Evolutionary conservation across 805 yeast species (phyloP), one percentile per base, ranked within the genome.

Genomic region (Ogataea thermomethanolica): DNA sequence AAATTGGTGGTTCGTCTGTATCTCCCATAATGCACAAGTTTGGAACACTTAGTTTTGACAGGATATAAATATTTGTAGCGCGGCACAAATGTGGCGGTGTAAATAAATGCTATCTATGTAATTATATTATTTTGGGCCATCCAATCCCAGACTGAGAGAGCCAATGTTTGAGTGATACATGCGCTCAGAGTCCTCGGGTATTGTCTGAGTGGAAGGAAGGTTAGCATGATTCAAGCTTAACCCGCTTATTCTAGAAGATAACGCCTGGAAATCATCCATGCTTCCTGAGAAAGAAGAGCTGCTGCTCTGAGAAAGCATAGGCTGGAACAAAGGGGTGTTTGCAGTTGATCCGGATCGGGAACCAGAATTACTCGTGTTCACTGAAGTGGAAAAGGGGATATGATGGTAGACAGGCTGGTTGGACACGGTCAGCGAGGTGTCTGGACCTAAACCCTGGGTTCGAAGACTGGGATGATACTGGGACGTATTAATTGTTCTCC

Each of bases 1-100:
- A 63, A 17, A 65, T 61, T 14, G 73, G 70, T 5, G 70, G 64
- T 24, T 63, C 60, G 29, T 62, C 65, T 15, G 41, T 34, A 39
- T 37, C 21, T 24, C 33, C 29, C 41, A 41, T 25, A 24, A 12
- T 17, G n/a, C n/a, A 33, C 29, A 25, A 25, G n/a, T 24, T 25
- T 25, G 14, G 11, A 11, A 13, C 20, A 25, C 24, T 17, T 27
- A 29, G 20, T 17, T 39, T 11, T 21, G 34, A 23, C 24, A 23
- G 24, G 8, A 27, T 29, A 29, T 21, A 29, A 5, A 29, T 26
- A 15, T 29, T 29, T 20, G 4, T 32, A 25, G 41, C 41, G 36
- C 41, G 35, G 26, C 36, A 26, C 35, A 25, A 12, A 15, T 29
- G 41, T 27, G 42, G 42, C 42, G 42, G 42, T 38, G 42, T 33